These are phyloP conservation scores for Penicillium malachiteum DNA, from an alignment of 495 filamentous ascomycete genomes.

Conservation along the genomic window DNA sequence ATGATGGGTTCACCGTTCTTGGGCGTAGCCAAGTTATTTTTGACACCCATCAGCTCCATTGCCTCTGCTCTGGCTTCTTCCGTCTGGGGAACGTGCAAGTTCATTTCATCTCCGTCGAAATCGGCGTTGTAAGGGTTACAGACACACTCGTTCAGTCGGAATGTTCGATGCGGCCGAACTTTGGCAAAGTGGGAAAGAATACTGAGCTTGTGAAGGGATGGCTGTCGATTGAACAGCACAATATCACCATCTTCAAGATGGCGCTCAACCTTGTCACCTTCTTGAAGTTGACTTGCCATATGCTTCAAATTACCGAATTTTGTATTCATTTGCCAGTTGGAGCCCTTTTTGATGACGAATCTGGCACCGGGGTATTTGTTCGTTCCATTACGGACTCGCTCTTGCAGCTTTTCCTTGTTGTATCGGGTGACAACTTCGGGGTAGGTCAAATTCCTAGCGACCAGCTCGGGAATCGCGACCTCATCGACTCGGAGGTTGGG, in stretches of 20 bases:
- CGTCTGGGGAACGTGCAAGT: conserved; percentile 95
- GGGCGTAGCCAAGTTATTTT: conserved; percentile 90
- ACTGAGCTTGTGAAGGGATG: conserved; percentile 95
- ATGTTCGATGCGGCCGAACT: conserved; percentile 92
- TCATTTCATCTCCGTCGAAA: conserved; percentile 99
- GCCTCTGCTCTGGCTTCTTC: conserved; percentile 95
- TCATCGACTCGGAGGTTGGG: conserved; percentile 92
- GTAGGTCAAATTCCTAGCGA: conserved; percentile 93
- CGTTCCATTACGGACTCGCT: conserved; percentile 68
- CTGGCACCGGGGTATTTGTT: conserved; percentile 86
- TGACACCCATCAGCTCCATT: conserved; percentile 96
- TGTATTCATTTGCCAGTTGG: conserved; percentile 66
- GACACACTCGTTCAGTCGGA: conserved; percentile 96
- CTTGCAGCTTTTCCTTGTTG: conserved; percentile 78
- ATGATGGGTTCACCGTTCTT: conserved; percentile 99
- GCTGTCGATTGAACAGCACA: conserved; percentile 96
- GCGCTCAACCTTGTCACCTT: conserved; percentile 88
- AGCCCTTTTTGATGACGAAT: conserved; percentile 70
- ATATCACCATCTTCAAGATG: conserved; percentile 96
- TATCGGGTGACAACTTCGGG: conserved; percentile 80
- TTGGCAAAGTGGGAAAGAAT: conserved; percentile 94
- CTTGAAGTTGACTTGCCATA: conserved; percentile 66
- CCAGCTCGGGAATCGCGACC: conserved; percentile 84
- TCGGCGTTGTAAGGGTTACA: conserved; percentile 99
- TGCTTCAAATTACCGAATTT: conserved; percentile 68